Percentiles rank a stretch among this genome's conserved stretches.
Conservation (phyloP, 1,284 basidiomycete species). For the Pulchroboletus neoregius region DNA sequence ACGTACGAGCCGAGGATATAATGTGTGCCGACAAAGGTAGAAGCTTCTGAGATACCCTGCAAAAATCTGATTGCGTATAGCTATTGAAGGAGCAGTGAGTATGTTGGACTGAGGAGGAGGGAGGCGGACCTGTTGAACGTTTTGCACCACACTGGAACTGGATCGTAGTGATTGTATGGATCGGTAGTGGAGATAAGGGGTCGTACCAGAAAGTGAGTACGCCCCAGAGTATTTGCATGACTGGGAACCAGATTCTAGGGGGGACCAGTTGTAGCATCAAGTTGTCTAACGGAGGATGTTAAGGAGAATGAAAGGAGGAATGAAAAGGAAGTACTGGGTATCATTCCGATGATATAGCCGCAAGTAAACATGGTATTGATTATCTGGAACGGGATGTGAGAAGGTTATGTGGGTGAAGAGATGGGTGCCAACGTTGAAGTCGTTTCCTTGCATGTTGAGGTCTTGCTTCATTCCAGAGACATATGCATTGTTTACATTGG, state of each 20-base stretch:
- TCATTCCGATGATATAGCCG: slow-evolving; percentile 69
- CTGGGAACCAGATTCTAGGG: slow-evolving; percentile 63
- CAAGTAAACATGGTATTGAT: slow-evolving; percentile 71
- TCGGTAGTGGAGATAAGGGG: slow-evolving; percentile 1
- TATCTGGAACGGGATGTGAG: slow-evolving; percentile 38
- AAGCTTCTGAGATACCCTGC: slow-evolving; percentile 69
- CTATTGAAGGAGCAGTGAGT: slow-evolving; percentile 33
- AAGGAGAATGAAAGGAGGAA: neutral
- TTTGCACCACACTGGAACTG: slow-evolving; percentile 56
- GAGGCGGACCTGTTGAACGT: slow-evolving; percentile 48
- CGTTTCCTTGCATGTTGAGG: slow-evolving; percentile 62
- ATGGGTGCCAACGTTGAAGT: slow-evolving; percentile 58
- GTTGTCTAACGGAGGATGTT: slow-evolving; percentile 44
- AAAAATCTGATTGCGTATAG: slow-evolving; percentile 72
- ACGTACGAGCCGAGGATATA: slow-evolving; percentile 67
- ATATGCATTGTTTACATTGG: slow-evolving; percentile 67
- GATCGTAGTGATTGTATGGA: neutral
- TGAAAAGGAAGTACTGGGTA: slow-evolving; percentile 47
- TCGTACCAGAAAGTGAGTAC: slow-evolving; percentile 57
- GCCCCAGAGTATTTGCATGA: slow-evolving; percentile 64
- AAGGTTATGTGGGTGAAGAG: neutral
- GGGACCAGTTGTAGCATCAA: slow-evolving; percentile 57
- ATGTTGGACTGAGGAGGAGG: neutral
- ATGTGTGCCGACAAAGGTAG: slow-evolving; percentile 72
- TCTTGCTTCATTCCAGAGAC: slow-evolving; percentile 84